phyloP scores from a whole-genome alignment of 2,329 filamentous ascomycete genomes.

The Pseudogymnoascus sp. region DNA sequence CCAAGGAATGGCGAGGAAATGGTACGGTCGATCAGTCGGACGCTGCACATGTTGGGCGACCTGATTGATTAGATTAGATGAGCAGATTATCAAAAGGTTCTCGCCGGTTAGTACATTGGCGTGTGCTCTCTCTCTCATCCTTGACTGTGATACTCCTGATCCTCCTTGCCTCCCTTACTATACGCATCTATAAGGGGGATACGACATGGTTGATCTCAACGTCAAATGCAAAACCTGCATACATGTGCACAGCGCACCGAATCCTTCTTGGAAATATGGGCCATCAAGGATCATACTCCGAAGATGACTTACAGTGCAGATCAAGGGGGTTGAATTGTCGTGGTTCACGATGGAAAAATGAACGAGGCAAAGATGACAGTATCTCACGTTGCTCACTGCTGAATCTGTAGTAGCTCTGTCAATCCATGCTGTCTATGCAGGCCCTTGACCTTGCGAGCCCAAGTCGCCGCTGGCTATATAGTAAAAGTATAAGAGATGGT shows the following conservation, averaged over 20 bases:
- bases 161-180: not conserved
- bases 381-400: not conserved
- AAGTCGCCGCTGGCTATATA: not conserved
- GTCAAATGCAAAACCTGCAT: not conserved
- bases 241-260: not conserved
- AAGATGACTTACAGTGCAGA: not conserved
- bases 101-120: not conserved
- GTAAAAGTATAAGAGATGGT: not conserved
- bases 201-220: not conserved
- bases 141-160: not conserved
- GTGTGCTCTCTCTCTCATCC: not conserved
- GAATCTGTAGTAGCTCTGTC: not conserved
- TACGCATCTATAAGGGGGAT: not conserved
- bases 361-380: not conserved
- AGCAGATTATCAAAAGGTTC: not conserved
- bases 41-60: not conserved
- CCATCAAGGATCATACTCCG: not conserved
- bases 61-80: not conserved
- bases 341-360: not conserved
- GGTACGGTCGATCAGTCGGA: not conserved
- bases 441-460: not conserved
- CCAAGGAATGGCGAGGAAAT: not conserved
- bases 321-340: not conserved
- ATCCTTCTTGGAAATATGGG: slow-evolving; percentile 3
- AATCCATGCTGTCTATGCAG: not conserved